Conservation (phyloP, 805 yeast species). For the Yarrowia porcina region DNA sequence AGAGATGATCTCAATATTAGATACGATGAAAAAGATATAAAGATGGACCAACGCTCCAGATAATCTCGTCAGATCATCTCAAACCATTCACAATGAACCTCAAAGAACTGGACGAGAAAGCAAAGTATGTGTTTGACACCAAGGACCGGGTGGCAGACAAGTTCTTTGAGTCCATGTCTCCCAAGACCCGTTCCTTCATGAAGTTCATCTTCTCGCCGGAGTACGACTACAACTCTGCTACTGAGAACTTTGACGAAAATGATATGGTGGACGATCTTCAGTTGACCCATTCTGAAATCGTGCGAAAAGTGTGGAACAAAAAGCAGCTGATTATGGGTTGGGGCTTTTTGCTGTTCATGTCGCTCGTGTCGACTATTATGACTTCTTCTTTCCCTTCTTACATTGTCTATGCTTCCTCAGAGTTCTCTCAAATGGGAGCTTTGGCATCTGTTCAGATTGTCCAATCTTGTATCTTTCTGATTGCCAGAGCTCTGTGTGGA, state of each 20-base stretch:
- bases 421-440: conserved; percentile 6
- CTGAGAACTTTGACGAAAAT: neutral
- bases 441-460: conserved; percentile 7
- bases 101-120: conserved; percentile 1
- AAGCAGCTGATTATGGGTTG: neutral
- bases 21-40: no score
- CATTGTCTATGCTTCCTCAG: conserved; percentile 8
- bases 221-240: neutral
- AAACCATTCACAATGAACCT: neutral
- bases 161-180: conserved; percentile 2
- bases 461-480: conserved; percentile 1
- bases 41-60: no score
- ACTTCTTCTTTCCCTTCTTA: neutral
- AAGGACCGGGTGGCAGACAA: neutral
- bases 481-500: conserved; percentile 9
- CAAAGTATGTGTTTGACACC: conserved; percentile 6
- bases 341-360: conserved; percentile 6
- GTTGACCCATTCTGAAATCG: conserved; percentile 12
- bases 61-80: no score
- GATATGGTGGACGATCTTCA: neutral
- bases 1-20: no score
- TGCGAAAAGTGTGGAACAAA: conserved; percentile 14
- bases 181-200: neutral
- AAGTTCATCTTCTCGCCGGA: conserved; percentile 10
- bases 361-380: neutral